Conservation (phyloP, 352 stramenopile species). For the Globisporangium okanoganense region DNA sequence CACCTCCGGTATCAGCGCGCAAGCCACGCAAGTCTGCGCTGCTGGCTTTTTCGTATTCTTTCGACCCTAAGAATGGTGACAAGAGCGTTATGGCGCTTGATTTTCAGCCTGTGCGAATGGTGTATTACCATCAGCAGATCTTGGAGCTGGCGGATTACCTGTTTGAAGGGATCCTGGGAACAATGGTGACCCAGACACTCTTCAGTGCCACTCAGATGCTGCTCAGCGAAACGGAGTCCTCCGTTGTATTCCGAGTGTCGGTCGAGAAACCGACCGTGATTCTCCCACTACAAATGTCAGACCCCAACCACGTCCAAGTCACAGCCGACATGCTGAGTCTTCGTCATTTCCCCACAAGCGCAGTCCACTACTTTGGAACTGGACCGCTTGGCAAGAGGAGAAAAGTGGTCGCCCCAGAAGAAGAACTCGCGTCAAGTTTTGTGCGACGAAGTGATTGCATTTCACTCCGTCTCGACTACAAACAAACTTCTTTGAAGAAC, state of each 20-base stretch:
- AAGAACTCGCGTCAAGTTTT: constrained; percentile 23
- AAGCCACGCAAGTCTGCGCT: constrained; percentile 16
- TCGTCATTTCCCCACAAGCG: constrained; percentile 58
- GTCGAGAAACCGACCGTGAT: constrained; percentile 62
- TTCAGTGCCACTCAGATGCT: constrained; percentile 69
- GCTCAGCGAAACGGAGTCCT: constrained; percentile 56
- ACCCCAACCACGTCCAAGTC: constrained; percentile 54
- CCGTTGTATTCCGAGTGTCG: constrained; percentile 45
- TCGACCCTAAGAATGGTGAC: constrained; percentile 15
- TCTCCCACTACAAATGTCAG: constrained; percentile 51
- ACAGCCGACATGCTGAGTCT: constrained; percentile 53
- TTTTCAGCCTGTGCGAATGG: constrained; percentile 63
- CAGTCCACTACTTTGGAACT: constrained; percentile 37
- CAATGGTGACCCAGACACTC: constrained; percentile 67
- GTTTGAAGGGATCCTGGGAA: constrained; percentile 73
- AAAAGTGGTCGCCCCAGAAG: constrained; percentile 24
- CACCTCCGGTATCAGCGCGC: background rate
- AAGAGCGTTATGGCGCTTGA: constrained; percentile 45
- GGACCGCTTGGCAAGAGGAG: constrained; percentile 23
- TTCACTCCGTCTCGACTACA: constrained; percentile 30
- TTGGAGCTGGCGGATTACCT: constrained; percentile 80
- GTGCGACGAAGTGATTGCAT: constrained; percentile 33
- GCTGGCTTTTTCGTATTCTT: constrained; percentile 33
- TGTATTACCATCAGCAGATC: constrained; percentile 87
- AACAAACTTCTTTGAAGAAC: constrained; percentile 42